Percentiles rank a stretch among this genome's conserved stretches.
Evolutionary conservation across 2,329 filamentous ascomycete genomes (phyloP).

Genomic region (Neocucurbitaria cava): DNA sequence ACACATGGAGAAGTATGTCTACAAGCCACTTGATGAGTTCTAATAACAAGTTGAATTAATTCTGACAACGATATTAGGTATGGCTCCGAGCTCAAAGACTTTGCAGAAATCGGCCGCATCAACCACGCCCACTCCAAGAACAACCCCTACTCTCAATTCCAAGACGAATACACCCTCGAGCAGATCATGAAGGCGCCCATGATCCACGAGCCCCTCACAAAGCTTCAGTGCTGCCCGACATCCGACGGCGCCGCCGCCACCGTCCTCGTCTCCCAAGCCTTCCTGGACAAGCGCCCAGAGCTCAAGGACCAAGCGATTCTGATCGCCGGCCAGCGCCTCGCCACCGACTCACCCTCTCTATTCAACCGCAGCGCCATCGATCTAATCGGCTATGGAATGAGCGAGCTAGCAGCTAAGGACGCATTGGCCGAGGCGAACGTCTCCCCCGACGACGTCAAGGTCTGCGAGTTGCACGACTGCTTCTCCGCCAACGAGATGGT

Average conservation of each 20-base stretch:
- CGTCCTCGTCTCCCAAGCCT: constrained; percentile 85
- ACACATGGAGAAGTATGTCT: constrained; percentile 85
- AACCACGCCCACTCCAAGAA: constrained; percentile 91
- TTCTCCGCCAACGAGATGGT: constrained; percentile 96
- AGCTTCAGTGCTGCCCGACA: constrained; percentile 98
- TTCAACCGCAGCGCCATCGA: constrained; percentile 86
- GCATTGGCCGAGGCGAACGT: constrained; percentile 79
- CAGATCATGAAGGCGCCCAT: constrained; percentile 77
- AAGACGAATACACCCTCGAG: constrained; percentile 85
- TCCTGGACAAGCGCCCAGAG: constrained; percentile 84
- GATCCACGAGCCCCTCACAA: constrained; percentile 88
- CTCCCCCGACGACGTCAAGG: constrained; percentile 71
- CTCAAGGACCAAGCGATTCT: constrained; percentile 82
- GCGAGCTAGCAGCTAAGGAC: constrained; percentile 68
- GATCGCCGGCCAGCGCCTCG: constrained; percentile 85
- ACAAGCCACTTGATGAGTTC: neutral
- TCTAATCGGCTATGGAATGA: constrained; percentile 89
- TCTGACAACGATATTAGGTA: constrained; percentile 61
- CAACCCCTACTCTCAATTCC: constrained; percentile 99
- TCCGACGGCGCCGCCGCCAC: constrained; percentile 91
- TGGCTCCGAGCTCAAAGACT: constrained; percentile 83
- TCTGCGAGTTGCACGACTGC: constrained; percentile 95
- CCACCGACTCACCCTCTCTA: constrained; percentile 81
- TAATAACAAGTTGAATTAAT: neutral
- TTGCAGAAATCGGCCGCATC: constrained; percentile 90